Base-by-base conservation (phyloP, 1,284 basidiomycete genomes). In the Trichosporon sp. region DNA sequence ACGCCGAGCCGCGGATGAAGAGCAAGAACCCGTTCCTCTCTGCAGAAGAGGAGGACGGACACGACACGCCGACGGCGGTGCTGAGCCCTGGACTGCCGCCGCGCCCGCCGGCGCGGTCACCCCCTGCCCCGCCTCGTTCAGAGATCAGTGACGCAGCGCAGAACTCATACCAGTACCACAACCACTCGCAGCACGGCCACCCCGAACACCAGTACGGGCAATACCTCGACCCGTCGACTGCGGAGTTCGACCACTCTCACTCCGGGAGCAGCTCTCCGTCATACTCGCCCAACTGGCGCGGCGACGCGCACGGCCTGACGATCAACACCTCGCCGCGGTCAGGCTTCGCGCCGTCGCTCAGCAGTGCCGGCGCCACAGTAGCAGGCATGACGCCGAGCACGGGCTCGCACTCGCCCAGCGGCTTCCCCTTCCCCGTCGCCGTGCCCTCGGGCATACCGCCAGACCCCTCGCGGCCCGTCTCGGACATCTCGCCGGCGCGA, bases 21-120 rank as follows among this genome's bases (percentile, higher is more conserved):
- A 78, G 76, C 65, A 74, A 74, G 13, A 79, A 79, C 59, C 78
- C 75, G 1, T 78, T 75, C 71, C 87, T 65, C 83, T 87, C 78
- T 86, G 89, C 3, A 83, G 85, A 71, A 85, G 92, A 80, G 88
- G 88, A 1, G 87, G 88, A n/a, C n/a, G n/a, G n/a, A n/a, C n/a
- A n/a, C n/a, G n/a, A 25, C 86, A 88, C 68, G 16, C 6, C 49
- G 13, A 7, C 25, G 10, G 25, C 49, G 2, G 49, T n/a, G 25
- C 14, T 29, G 11, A 19, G 5, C 25, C 5, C 25, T 2, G 25
- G 16, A 6, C 4, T 16, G 13, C 25, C 49, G 13, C 27, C 25
- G 8, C 25, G 49, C 4, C 49, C 49, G 27, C 19, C 27, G 4
- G 16, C 19, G 3, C 11, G 14, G 27, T 16, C 49, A 1, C 49